Conservation (phyloP, 306 rosid genomes). For the Erythrophleum fordii region DNA sequence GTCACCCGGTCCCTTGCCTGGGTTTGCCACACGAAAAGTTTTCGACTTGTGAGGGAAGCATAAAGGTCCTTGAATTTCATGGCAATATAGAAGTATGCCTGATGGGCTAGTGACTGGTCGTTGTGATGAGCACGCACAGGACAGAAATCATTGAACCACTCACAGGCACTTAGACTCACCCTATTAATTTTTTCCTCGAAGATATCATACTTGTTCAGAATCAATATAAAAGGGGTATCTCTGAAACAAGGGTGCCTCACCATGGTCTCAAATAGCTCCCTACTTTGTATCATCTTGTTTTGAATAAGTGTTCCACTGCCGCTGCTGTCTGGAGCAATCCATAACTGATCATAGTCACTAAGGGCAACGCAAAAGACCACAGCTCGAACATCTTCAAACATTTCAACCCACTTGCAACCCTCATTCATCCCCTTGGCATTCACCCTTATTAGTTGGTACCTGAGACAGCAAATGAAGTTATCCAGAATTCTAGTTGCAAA, state of each 20-base stretch:
- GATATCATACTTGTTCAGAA: slow-evolving; percentile 85
- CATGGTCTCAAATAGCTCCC: slow-evolving; percentile 89
- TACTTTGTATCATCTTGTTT: slow-evolving; percentile 95
- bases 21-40: slow-evolving; percentile 90
- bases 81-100: slow-evolving; percentile 88
- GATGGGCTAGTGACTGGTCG: slow-evolving; percentile 82
- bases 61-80: slow-evolving; percentile 98
- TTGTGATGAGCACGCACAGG: slow-evolving; percentile 65
- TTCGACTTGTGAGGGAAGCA: slow-evolving; percentile 65
- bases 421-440: slow-evolving; percentile 93
- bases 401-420: slow-evolving; percentile 98
- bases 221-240: slow-evolving; percentile 81
- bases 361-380: slow-evolving; percentile 80
- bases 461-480: slow-evolving; percentile 42
- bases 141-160: slow-evolving; percentile 87
- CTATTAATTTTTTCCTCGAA: slow-evolving; percentile 73
- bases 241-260: slow-evolving; percentile 87
- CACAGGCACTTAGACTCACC: slow-evolving; percentile 68
- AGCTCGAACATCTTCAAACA: slow-evolving; percentile 94
- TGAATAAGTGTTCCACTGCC: slow-evolving; percentile 79
- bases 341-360: slow-evolving; percentile 84
- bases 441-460: slow-evolving; percentile 95
- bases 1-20: slow-evolving; percentile 82
- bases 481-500: neutral
- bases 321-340: slow-evolving; percentile 54